Evolutionary conservation across 2,329 filamentous ascomycete species (phyloP).

Genomic region (Albifimbria verrucaria): DNA sequence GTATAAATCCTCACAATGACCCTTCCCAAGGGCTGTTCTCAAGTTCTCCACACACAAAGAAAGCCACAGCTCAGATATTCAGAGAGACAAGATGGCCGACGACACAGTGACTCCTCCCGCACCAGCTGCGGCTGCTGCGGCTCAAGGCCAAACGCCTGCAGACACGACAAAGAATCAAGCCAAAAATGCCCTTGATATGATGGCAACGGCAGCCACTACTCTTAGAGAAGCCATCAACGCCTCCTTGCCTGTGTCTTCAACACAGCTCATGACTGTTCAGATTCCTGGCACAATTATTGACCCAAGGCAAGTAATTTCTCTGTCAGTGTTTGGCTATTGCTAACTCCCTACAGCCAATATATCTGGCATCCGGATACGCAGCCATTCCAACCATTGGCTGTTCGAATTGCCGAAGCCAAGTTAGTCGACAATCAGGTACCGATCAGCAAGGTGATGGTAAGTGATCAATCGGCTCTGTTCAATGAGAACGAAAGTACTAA

Average conservation of each 20-base stretch:
- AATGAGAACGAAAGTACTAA: too few species aligned
- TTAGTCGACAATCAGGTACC: background rate
- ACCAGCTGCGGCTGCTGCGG: too few species aligned
- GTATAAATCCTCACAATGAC: too few species aligned
- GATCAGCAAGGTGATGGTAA: background rate
- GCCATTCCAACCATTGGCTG: background rate
- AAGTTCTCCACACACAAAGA: too few species aligned
- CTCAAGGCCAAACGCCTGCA: background rate
- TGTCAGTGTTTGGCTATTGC: background rate
- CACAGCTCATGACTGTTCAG: background rate
- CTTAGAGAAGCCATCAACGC: background rate
- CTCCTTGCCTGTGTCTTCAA: background rate
- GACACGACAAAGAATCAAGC: background rate
- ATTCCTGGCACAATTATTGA: background rate
- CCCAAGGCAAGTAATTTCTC: background rate
- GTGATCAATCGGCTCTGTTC: too few species aligned
- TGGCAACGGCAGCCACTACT: background rate
- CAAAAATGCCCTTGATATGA: background rate
- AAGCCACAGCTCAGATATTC: too few species aligned
- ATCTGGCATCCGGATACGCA: background rate
- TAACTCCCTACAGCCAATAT: background rate
- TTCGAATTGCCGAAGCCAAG: background rate
- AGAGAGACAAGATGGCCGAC: too few species aligned
- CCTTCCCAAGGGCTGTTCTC: too few species aligned
- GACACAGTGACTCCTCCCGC: too few species aligned